phyloP scores from a whole-genome alignment of 2,329 filamentous ascomycete species.

The Hymenoscyphus albidus region DNA sequence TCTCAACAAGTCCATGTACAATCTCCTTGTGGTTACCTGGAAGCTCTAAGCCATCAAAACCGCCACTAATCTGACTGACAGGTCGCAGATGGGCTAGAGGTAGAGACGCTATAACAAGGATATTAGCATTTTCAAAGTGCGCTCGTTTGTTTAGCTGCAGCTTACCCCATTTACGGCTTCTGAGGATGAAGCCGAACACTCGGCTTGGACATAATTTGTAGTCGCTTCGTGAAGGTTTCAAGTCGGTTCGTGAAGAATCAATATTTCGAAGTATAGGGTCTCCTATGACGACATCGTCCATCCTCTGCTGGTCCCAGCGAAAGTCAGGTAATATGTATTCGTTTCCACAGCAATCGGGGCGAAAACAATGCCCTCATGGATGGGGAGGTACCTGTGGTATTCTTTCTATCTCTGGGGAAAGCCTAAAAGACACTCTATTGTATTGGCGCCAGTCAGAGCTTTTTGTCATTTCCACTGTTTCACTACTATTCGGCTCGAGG shows the following conservation, averaged over 20 bases:
- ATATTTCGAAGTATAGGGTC: not conserved
- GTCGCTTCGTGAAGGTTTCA: not conserved
- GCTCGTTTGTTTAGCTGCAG: no score
- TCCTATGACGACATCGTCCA: not conserved
- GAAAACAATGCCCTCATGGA: no score
- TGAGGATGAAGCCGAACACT: not conserved
- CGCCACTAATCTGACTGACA: conserved; percentile 20
- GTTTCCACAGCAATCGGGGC: not conserved
- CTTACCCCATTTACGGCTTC: conserved; percentile 2
- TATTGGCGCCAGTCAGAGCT: not conserved
- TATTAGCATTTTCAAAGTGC: no score
- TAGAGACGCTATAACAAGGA: not conserved
- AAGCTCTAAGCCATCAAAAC: conserved; percentile 39
- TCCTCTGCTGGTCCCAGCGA: not conserved
- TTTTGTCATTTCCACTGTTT: not conserved
- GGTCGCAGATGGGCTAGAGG: not conserved
- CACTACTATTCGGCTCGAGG: not conserved
- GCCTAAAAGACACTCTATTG: not conserved
- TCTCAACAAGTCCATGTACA: conserved; percentile 22
- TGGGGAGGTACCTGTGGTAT: no score
- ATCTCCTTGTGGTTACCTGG: conserved; percentile 24
- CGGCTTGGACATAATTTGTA: not conserved
- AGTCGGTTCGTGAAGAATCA: not conserved
- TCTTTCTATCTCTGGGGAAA: not conserved
- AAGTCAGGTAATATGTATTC: not conserved